phyloP scores from a whole-genome alignment of 148 eudicot species.

The Spergularia bocconei region DNA sequence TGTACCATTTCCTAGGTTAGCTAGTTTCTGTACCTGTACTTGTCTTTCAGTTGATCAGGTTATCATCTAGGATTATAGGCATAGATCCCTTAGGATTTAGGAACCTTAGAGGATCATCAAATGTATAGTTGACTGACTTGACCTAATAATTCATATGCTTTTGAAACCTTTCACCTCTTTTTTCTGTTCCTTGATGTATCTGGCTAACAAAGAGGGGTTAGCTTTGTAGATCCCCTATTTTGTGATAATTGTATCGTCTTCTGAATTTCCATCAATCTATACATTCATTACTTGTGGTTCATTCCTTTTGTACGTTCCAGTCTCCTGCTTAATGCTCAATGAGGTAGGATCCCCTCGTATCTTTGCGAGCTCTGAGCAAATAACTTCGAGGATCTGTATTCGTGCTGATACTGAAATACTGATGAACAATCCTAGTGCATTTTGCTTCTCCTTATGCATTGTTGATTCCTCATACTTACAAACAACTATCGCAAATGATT shows the following conservation, averaged over 20 bases:
- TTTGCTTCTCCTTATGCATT: background rate
- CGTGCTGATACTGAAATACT: background rate
- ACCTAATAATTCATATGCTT: background rate
- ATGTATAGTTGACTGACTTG: slow-evolving; percentile 27
- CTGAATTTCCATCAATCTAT: too few species aligned
- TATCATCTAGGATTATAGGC: slow-evolving; percentile 24
- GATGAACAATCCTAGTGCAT: background rate
- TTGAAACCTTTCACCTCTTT: background rate
- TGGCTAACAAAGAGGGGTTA: background rate
- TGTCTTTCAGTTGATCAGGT: slow-evolving; percentile 17
- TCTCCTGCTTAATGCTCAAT: too few species aligned
- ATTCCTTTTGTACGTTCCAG: too few species aligned
- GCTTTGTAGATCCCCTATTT: too few species aligned
- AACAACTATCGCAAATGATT: background rate
- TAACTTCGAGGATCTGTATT: too few species aligned
- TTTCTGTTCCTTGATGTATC: background rate
- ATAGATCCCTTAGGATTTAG: slow-evolving; percentile 25
- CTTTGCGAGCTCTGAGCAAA: too few species aligned
- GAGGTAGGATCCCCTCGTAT: too few species aligned
- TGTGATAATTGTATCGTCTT: too few species aligned
- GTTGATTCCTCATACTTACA: background rate
- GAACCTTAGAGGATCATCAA: slow-evolving; percentile 18
- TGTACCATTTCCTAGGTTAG: slow-evolving; percentile 28
- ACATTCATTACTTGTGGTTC: too few species aligned
- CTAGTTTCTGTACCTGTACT: slow-evolving; percentile 29